A percentile compares a stretch with the other conserved stretches of the same genome.
phyloP scores from a whole-genome alignment of 2,329 filamentous ascomycete genomes.

The Phoma sp. region DNA sequence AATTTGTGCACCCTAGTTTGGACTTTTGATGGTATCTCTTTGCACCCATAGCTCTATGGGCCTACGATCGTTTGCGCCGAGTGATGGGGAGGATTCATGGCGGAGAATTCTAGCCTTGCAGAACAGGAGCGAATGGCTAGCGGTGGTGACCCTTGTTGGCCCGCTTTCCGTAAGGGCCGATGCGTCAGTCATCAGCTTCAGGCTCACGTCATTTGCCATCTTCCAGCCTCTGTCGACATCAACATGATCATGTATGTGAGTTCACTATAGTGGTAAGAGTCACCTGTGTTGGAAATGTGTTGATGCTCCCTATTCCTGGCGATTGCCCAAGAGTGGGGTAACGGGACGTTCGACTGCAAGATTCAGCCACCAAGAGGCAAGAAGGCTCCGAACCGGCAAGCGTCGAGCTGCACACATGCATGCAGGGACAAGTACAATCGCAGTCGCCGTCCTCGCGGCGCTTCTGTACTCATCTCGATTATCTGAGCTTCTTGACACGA shows the following conservation, averaged over 20 bases:
- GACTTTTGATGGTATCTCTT: conserved; percentile 6
- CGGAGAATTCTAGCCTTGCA: background rate
- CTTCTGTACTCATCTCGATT: background rate
- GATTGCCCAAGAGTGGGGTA: conserved; percentile 1
- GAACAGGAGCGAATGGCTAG: background rate
- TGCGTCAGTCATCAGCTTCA: no score
- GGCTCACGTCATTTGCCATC: no score
- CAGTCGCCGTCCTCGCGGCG: background rate
- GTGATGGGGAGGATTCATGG: background rate
- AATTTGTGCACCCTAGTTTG: conserved; percentile 4
- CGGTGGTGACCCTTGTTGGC: no score
- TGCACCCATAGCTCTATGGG: background rate
- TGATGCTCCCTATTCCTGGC: background rate
- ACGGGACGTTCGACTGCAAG: background rate
- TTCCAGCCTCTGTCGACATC: no score
- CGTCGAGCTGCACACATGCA: conserved; percentile 6
- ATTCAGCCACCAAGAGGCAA: background rate
- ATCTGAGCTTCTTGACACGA: background rate
- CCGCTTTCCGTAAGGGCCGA: no score
- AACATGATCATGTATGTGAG: no score
- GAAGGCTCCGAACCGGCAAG: background rate
- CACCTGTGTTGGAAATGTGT: no score
- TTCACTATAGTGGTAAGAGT: no score
- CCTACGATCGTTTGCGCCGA: no score
- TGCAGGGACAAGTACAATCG: conserved; percentile 10